Base-by-base conservation (phyloP, 768 basidiomycete species). In the Boletus sp. region DNA sequence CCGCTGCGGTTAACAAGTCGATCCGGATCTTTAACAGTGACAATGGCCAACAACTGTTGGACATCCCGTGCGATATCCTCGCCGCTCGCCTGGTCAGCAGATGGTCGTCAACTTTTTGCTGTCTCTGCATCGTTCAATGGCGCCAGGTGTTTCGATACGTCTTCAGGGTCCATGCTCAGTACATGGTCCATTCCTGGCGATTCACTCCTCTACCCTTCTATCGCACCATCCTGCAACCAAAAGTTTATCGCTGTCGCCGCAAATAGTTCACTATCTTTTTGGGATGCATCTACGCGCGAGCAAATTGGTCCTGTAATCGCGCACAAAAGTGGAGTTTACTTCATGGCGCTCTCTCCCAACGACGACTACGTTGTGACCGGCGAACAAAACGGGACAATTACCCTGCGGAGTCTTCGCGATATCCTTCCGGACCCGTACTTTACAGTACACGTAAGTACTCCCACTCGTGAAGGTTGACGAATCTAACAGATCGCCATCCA, bases 321-420 rank as follows among this genome's bases (percentile, higher is more conserved):
- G 8, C 40, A 52, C 11, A 2, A 3, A 11, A 24, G 30, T 18
- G 1, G 4, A 1, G 2, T 58, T 15, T 12, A 10, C 15, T 37
- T 39, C 3, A 11, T 63, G 0, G 33, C 56, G 0, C 41, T 62
- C 42, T 62, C 60, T 24, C 36, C 45, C 2, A 5, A 44, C 2
- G 56, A 51, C 20, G 35, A 41, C 7, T 33, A 7, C n/a, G 30
- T 62, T 7, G 51, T 24, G 3, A 53, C 29, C 0, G 60, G 51
- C 2, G 60, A 62, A 20, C 0, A 17, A 5, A 46, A 44, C 4
- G 60, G 60, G 12, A 46, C n/a, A 28, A 15, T 62, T 1, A 57
- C 24, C 3, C 1, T 62, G 0, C 28, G 45, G 9, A 32, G 12
- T 10, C 48, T 58, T 4, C 40, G 17, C 17, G 33, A 40, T 3